Evolutionary conservation across 345 rosid genomes (phyloP), one percentile per base, ranked within the genome.

Genomic region (rapeseed (Brassica napus)): DNA sequence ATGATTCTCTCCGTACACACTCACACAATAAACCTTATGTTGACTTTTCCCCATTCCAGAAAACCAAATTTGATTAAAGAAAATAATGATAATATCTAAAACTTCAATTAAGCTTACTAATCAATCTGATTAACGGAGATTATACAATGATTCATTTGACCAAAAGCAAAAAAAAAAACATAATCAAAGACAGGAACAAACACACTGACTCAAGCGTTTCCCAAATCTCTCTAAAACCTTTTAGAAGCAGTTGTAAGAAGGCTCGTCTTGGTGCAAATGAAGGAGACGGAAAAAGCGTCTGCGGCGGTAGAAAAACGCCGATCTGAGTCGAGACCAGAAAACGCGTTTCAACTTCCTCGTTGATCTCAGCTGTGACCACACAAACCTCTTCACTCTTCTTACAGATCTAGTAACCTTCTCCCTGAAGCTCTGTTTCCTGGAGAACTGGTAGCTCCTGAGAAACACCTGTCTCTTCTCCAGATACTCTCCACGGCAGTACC

Each of bases 391-490:
- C 55, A 70, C 83, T 79, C 83, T 74, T 23, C 54, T 68, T 16
- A 91, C 75, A 42, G 89, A 86, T 74, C 73, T 52, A 81, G 55
- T 83, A 21, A 93, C 78, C 70, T 80, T 86, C 80, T 90, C 91
- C 0, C 71, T 6, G 10, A 89, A 49, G 73, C 86, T 86, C 78
- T 73, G 83, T 77, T 90, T 91, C 63, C 91, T 81, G 28, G 89
- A 80, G 85, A 93, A 93, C 69, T 88, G 92, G 68, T 93, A 90
- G 85, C 95, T 93, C 68, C 94, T 83, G 24, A 91, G 74, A 77
- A 93, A 93, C 79, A 89, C 4, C 85, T 87, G 92, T 61, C 98
- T 83, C 91, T 91, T 91, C 90, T 90, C 97, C 85, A 86, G 71
- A 71, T 81, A 81, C 58, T 75, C 80, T 75, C 79, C 79, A 8